A percentile compares a stretch with the other conserved stretches of the same genome.
Evolutionary conservation across 2,329 filamentous ascomycete species (phyloP).

Genomic region (Lecanicillium sp.): DNA sequence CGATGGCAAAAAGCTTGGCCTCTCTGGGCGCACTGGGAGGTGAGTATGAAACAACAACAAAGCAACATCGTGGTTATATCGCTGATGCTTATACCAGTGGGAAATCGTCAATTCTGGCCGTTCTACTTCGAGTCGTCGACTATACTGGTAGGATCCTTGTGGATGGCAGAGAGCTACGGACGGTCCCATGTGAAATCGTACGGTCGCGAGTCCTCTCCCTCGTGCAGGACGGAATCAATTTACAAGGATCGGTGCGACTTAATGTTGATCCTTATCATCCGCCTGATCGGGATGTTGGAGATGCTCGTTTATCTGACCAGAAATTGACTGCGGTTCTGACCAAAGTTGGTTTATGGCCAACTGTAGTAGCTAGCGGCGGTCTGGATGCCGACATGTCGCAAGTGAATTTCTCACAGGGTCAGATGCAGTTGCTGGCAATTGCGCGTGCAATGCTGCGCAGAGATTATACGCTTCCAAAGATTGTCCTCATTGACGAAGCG

Average conservation of each 20-base stretch:
- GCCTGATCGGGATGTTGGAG: slow-evolving; percentile 6
- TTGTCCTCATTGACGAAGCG: slow-evolving; percentile 13
- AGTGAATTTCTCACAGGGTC: slow-evolving; percentile 7
- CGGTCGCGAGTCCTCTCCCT: slow-evolving; percentile 19
- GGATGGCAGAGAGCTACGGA: slow-evolving; percentile 5
- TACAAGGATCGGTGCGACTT: not conserved
- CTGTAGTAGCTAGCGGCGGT: slow-evolving; percentile 4
- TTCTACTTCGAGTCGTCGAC: slow-evolving; percentile 1
- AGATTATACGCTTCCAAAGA: slow-evolving; percentile 4
- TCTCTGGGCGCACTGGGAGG: slow-evolving; percentile 28
- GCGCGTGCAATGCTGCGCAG: slow-evolving; percentile 11
- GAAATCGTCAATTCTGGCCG: slow-evolving; percentile 1
- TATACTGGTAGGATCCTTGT: slow-evolving; percentile 6
- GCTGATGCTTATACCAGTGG: slow-evolving; percentile 13
- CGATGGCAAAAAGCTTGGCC: slow-evolving; percentile 20
- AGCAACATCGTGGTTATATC: too few species aligned
- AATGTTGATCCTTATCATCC: slow-evolving; percentile 10
- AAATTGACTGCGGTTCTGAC: slow-evolving; percentile 7
- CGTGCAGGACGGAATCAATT: slow-evolving; percentile 15
- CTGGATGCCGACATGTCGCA: slow-evolving; percentile 7
- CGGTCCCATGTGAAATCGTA: slow-evolving; percentile 8
- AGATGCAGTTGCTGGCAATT: slow-evolving; percentile 11
- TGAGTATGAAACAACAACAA: slow-evolving; percentile 1
- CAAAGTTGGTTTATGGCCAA: slow-evolving; percentile 6
- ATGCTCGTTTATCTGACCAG: slow-evolving; percentile 3